These are phyloP conservation scores for Hypoxylon rickii DNA, from an alignment of 495 filamentous ascomycete species.

Conservation along the genomic window DNA sequence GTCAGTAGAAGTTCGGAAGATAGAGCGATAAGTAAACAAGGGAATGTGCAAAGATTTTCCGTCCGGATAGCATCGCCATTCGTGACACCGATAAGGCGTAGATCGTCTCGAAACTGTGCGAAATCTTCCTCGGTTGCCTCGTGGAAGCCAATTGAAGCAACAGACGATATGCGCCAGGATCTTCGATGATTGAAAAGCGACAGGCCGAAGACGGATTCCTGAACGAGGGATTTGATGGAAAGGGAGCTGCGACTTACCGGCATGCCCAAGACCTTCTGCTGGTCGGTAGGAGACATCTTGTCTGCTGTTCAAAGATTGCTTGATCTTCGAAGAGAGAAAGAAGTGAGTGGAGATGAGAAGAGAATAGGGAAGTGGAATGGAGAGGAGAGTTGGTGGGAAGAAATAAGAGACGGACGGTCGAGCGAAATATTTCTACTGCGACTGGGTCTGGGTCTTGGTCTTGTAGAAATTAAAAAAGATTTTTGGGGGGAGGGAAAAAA, in stretches of 20 bases:
- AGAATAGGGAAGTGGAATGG: slow-evolving; percentile 40
- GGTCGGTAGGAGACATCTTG: slow-evolving; percentile 63
- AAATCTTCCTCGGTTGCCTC: slow-evolving; percentile 21
- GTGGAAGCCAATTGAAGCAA: slow-evolving; percentile 37
- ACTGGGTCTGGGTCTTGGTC: slow-evolving; percentile 36
- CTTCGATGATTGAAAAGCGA: slow-evolving; percentile 20
- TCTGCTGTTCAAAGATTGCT: slow-evolving; percentile 47
- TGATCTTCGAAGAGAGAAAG: slow-evolving; percentile 50
- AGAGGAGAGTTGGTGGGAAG: slow-evolving; percentile 36
- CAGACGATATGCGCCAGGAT: slow-evolving; percentile 26
- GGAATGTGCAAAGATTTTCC: slow-evolving; percentile 35
- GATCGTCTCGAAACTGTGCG: slow-evolving; percentile 29
- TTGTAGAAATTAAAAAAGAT: slow-evolving; percentile 33
- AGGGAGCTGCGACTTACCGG: slow-evolving; percentile 60
- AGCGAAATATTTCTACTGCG: slow-evolving; percentile 41
- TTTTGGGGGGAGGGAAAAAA: slow-evolving; percentile 50
- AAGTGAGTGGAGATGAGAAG: slow-evolving; percentile 51
- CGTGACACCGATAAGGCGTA: slow-evolving; percentile 15
- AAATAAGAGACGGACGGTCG: slow-evolving; percentile 6
- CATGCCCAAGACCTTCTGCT: slow-evolving; percentile 78
- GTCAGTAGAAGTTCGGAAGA: slow-evolving; percentile 27
- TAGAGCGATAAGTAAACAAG: slow-evolving; percentile 17
- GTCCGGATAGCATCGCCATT: slow-evolving; percentile 15
- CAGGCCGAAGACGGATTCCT: slow-evolving; percentile 44
- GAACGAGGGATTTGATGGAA: slow-evolving; percentile 40